Percentiles rank a stretch among this genome's conserved stretches.
Conservation (phyloP, 2,329 filamentous ascomycete genomes). For the Lasiodiplodia hormozganensis region DNA sequence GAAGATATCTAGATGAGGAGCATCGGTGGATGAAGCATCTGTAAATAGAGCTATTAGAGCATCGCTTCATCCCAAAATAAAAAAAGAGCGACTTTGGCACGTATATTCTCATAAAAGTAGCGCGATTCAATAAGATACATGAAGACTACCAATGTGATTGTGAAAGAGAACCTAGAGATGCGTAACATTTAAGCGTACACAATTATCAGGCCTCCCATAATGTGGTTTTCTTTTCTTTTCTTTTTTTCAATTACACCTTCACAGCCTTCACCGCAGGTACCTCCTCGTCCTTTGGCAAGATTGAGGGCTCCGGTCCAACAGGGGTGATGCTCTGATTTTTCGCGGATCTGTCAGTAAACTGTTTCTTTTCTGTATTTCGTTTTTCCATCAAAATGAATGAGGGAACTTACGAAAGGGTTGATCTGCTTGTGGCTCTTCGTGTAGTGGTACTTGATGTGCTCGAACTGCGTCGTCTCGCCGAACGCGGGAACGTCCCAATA, state of each 20-base stretch:
- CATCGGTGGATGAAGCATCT: background rate
- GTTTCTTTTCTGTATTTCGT: background rate
- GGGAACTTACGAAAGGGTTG: constrained; percentile 56
- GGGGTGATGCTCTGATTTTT: constrained; percentile 71
- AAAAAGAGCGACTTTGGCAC: no score
- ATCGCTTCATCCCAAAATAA: no score
- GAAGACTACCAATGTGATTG: background rate
- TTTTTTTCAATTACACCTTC: background rate
- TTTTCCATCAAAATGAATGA: constrained; percentile 32
- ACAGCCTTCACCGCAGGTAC: constrained; percentile 63
- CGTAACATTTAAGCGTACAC: background rate
- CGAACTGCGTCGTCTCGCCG: constrained; percentile 82
- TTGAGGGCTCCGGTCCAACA: constrained; percentile 81
- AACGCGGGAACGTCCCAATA: constrained; percentile 88
- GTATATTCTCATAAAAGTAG: no score
- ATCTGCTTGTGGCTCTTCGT: constrained; percentile 71
- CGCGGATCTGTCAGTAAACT: background rate
- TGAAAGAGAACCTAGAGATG: background rate
- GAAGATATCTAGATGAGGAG: background rate
- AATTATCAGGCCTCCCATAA: background rate
- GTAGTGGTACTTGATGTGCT: constrained; percentile 90
- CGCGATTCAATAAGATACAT: no score
- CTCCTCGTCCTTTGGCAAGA: constrained; percentile 79
- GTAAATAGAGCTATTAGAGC: background rate
- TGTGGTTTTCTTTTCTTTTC: background rate